These are phyloP conservation scores for Penicillium atrosanguineum DNA, from an alignment of 495 filamentous ascomycete species.

Conservation along the genomic window DNA sequence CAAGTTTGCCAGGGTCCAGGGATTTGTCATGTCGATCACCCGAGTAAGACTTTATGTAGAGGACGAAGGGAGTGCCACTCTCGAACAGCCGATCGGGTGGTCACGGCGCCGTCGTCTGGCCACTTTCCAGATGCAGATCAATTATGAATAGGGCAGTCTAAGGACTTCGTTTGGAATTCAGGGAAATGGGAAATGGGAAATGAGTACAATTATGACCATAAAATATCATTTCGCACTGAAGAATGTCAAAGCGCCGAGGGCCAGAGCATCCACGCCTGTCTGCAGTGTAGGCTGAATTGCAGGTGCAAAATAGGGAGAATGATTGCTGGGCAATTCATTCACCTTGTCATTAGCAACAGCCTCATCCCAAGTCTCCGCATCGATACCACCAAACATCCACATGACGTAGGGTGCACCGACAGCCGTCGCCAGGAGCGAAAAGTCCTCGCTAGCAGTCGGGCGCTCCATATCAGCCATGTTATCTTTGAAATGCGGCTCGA, in stretches of 20 bases:
- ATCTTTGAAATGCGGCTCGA: slow-evolving; percentile 43
- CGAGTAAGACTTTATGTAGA: too few species aligned
- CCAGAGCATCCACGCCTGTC: slow-evolving; percentile 54
- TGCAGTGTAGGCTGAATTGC: slow-evolving; percentile 58
- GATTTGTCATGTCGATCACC: too few species aligned
- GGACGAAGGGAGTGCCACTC: too few species aligned
- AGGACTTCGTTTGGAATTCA: too few species aligned
- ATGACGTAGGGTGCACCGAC: slow-evolving; percentile 51
- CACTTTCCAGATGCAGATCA: too few species aligned
- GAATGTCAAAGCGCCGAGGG: slow-evolving; percentile 51
- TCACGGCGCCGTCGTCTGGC: too few species aligned
- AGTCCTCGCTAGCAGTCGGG: slow-evolving; percentile 52
- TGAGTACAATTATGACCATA: neutral
- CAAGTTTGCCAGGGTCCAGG: too few species aligned
- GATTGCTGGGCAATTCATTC: slow-evolving; percentile 50
- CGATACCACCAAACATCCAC: slow-evolving; percentile 56
- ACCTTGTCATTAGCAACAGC: slow-evolving; percentile 42
- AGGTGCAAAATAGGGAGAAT: slow-evolving; percentile 60
- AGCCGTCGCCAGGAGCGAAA: slow-evolving; percentile 52
- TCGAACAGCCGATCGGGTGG: too few species aligned
- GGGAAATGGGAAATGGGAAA: neutral
- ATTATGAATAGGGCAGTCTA: too few species aligned
- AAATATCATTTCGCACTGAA: slow-evolving; percentile 18
- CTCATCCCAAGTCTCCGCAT: slow-evolving; percentile 45
- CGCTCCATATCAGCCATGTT: slow-evolving; percentile 23